Evolutionary conservation across 2,329 filamentous ascomycete species (phyloP), one percentile per base, ranked within the genome.

Genomic region (Colletotrichum sojae): DNA sequence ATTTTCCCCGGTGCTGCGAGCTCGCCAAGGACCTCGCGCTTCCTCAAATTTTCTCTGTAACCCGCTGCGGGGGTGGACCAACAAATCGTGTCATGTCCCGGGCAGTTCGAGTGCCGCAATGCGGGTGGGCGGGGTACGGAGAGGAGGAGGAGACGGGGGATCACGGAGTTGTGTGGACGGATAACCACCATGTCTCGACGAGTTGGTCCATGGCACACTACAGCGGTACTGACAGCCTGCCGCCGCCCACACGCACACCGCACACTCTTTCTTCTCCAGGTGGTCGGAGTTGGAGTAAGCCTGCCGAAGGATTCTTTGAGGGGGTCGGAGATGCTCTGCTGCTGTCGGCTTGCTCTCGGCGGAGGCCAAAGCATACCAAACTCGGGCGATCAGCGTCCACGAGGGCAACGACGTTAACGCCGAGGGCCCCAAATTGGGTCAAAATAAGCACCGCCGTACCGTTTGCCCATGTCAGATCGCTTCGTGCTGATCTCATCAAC

Each of bases 51-150:
- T 48, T 57, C 52, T 40, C 53, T 64, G 53, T 12, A 53, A 51
- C 53, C 53, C 60, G 54, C 53, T 59, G 65, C 61, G 61, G 48
- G 61, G 66, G 53, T 55, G 54, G 65, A 59, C 27, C 61, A 52
- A 8, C 31, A 59, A 49, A 68, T 55, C 61, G 20, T 48, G 27
- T 55, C 46, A 55, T 49, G 25, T 25, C 27, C 20, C 45, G 40
- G 22, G 43, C 46, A 40, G 27, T 43, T 64, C 36, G 40, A 4
- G 36, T 61, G 57, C 57, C 49, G 59, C 59, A 40, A 25, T 55
- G 45, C 16, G 51, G 55, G 55, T 18, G 51, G 36, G 49, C 66
- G 61, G 61, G 66, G 43, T 46, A 59, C 45, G 49, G 55, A 66
- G 46, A 43, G 40, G 49, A 49, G 49, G 59, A 31, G 49, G 55